phyloP scores from a whole-genome alignment of 768 basidiomycete genomes.

The Suillus subluteus region DNA sequence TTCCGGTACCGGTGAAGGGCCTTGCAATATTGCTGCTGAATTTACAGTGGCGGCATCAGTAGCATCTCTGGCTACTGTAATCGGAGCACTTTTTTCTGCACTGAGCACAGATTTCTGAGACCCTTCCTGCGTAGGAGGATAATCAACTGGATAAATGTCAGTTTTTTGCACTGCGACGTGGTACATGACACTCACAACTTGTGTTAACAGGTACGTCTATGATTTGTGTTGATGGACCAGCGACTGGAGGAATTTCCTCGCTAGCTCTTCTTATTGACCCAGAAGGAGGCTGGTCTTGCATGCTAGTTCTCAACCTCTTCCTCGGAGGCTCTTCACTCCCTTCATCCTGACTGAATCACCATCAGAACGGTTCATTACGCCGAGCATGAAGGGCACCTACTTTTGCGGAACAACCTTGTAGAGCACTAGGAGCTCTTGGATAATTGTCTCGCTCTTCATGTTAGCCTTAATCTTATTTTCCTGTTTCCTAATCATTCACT shows the following conservation, averaged over 20 bases:
- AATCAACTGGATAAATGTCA: background rate
- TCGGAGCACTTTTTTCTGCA: background rate
- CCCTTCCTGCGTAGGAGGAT: background rate
- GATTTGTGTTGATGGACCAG: constrained; percentile 12
- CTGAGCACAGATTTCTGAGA: background rate
- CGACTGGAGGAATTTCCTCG: background rate
- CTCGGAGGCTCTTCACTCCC: constrained; percentile 17
- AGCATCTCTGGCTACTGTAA: background rate
- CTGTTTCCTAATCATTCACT: constrained; percentile 13
- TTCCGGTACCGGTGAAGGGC: background rate
- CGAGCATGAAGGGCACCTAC: constrained; percentile 11
- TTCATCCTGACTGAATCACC: constrained; percentile 18
- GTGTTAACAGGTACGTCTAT: constrained; percentile 20
- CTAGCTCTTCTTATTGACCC: constrained; percentile 1
- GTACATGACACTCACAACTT: constrained; percentile 28
- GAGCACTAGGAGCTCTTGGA: constrained; percentile 23
- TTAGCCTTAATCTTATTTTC: constrained; percentile 28
- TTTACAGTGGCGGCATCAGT: background rate
- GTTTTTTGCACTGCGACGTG: constrained; percentile 14
- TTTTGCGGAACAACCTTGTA: background rate
- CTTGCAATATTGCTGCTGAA: background rate
- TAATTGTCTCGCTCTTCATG: constrained; percentile 30
- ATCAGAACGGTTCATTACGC: constrained; percentile 13
- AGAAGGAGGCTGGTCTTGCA: background rate
- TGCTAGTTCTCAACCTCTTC: constrained; percentile 14